Percentiles rank a stretch among this genome's conserved stretches.
Evolutionary conservation across 2,329 filamentous ascomycete genomes (phyloP).

Genomic region (Colletotrichum musae): DNA sequence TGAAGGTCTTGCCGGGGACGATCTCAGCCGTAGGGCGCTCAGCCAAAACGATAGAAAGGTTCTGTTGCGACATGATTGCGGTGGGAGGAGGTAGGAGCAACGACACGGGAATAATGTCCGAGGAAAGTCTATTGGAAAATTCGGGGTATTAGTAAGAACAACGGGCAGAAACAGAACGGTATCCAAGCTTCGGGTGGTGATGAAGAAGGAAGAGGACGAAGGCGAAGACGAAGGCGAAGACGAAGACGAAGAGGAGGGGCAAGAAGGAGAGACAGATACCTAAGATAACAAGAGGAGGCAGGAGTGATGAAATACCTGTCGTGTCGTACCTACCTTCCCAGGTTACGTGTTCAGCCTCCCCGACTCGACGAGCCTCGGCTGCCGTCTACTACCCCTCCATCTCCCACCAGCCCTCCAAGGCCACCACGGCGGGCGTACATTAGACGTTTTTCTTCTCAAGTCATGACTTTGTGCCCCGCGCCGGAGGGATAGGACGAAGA

Average conservation of each 20-base stretch:
- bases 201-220: not conserved
- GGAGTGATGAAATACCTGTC: no score
- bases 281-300: no score
- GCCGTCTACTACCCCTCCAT: conserved; percentile 3
- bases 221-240: no score
- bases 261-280: not conserved
- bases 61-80: conserved; percentile 59
- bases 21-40: conserved; percentile 74
- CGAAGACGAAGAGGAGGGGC: not conserved
- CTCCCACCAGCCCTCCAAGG: conserved; percentile 6
- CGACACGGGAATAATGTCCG: not conserved
- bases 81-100: not conserved
- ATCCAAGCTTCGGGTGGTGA: not conserved
- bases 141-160: conserved; percentile 5
- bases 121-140: not conserved
- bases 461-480: conserved; percentile 40
- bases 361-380: not conserved
- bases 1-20: conserved; percentile 77
- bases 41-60: conserved; percentile 70
- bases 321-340: no score
- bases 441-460: conserved; percentile 26
- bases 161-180: not conserved
- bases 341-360: not conserved
- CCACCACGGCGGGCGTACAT: no score
- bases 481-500: conserved; percentile 34